These are phyloP conservation scores for Ceratobasidium sp. DNA, from an alignment of 1,284 basidiomycete species.

Conservation along the genomic window DNA sequence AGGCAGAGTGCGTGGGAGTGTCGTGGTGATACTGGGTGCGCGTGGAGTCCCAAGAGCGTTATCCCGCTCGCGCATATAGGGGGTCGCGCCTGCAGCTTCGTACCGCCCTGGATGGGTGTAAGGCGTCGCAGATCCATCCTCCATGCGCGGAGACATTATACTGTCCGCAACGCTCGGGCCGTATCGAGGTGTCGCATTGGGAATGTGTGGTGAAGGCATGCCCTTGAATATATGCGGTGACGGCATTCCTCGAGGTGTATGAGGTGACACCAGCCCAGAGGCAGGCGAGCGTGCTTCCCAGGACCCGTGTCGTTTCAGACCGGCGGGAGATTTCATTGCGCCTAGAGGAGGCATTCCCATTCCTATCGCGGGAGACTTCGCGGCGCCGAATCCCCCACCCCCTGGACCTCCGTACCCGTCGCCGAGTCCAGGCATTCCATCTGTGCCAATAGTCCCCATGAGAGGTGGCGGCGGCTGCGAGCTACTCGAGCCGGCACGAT, in stretches of 20 bases:
- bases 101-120: not conserved
- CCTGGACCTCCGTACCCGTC: not conserved
- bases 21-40: conserved; percentile 25
- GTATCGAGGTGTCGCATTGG: conserved; percentile 15
- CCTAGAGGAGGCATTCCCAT: not conserved
- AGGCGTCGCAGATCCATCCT: not conserved
- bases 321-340: conserved; percentile 14
- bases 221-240: conserved; percentile 1
- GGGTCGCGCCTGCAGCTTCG: conserved; percentile 26
- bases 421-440: not conserved
- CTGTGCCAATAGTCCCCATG: conserved; percentile 6
- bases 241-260: conserved; percentile 6
- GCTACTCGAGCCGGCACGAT: not conserved
- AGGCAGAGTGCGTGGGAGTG: conserved; percentile 17
- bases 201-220: conserved; percentile 15
- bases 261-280: conserved; percentile 17
- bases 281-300: conserved; percentile 7
- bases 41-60: not conserved
- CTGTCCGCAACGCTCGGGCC: not conserved
- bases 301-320: conserved; percentile 8
- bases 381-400: not conserved
- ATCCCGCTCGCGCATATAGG: conserved; percentile 18
- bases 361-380: not conserved
- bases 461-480: conserved; percentile 16
- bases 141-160: conserved; percentile 6